Base-by-base conservation (phyloP, 345 rosid species). In the Lumnitzera littorea region DNA sequence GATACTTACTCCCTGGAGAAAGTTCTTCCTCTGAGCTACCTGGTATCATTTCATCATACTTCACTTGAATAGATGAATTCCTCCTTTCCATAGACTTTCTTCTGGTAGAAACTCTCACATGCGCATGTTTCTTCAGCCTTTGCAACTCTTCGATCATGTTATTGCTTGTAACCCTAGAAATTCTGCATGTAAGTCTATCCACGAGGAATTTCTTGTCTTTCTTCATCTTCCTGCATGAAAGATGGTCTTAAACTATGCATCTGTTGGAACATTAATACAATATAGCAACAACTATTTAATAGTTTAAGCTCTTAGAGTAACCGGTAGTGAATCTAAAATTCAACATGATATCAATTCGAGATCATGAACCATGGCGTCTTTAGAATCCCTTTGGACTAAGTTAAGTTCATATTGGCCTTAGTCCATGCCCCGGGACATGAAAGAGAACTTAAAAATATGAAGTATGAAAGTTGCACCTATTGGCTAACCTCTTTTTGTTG, bases 1-100 rank as follows among this genome's bases (percentile, higher is more conserved):
- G 23, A 48, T 51, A 70, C 76, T 66, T 60, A 86, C 86, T 61
- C 23, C 13, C 43, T 24, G 55, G 25, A n/a, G 69, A 36, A 12
- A 31, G 23, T n/a, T 62, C 53, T 12, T 49, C 41, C 16, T 17
- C 24, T 11, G 74, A 62, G 58, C 61, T 68, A 13, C 70, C 84
- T 6, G 86, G 80, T 64, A 83, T 72, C 89, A 86, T 81, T 68
- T 86, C 92, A 20, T 70, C 82, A 58, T 83, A 83, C 6, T 72
- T 61, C 5, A 85, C 72, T 2, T 62, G 61, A 56, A 51, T 48
- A 29, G 50, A 49, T 36, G 13, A 15, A 43, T 58, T 25, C n/a
- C 55, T 48, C 53, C 43, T 63, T 53, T 51, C 56, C 17, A 23
- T 56, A 41, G 47, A 25, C 51, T 7, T 56, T 56, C 46, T 72